A percentile compares a stretch with the other conserved stretches of the same genome.
Conservation (phyloP, 208 protist genomes). For the Leishmania major region DNA sequence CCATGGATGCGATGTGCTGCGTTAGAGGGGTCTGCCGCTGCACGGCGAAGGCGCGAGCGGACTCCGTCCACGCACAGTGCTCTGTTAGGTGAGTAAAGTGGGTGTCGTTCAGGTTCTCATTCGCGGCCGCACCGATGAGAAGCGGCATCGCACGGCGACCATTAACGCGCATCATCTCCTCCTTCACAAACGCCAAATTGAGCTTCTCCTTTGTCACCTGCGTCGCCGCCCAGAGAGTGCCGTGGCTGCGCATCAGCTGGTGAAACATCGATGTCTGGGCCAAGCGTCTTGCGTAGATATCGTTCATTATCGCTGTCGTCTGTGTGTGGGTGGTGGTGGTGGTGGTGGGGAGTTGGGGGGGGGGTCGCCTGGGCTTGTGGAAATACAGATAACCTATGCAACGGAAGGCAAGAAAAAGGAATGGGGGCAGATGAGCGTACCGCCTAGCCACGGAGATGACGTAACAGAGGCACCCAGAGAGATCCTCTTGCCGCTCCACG, state of each 20-base stretch:
- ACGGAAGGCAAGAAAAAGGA: background rate
- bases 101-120: constrained; percentile 54
- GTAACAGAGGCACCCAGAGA: too few species aligned
- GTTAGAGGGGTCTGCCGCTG: constrained; percentile 86
- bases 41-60: constrained; percentile 73
- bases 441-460: background rate
- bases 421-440: background rate
- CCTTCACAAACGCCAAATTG: constrained; percentile 74
- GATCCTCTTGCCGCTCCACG: background rate
- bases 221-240: constrained; percentile 87
- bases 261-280: constrained; percentile 89
- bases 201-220: constrained; percentile 86
- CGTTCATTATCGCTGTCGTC: constrained; percentile 63
- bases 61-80: constrained; percentile 84
- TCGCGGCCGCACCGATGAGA: constrained; percentile 70
- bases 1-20: constrained; percentile 84
- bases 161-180: constrained; percentile 91
- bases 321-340: background rate
- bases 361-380: background rate
- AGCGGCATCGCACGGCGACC: constrained; percentile 82
- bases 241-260: constrained; percentile 85
- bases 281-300: constrained; percentile 79
- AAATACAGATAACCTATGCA: background rate
- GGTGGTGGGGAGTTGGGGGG: background rate
- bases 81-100: constrained; percentile 84